Conservation (phyloP, 129 eudicot species). For the Chrysanthemum lavandulifolium region DNA sequence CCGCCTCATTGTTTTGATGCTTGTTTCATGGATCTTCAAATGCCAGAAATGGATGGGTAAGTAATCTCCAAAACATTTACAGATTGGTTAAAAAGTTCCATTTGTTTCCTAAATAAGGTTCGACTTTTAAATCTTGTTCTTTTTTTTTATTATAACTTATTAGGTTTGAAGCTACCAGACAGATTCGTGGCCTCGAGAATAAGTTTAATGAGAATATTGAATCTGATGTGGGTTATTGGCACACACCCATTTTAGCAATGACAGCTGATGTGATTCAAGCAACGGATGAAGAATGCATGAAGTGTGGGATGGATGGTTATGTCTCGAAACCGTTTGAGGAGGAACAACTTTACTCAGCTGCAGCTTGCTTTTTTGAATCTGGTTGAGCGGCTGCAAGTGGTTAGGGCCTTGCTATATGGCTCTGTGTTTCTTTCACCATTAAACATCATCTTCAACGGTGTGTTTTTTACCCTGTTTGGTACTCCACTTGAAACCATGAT, state of each 20-base stretch:
- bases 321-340: conserved; percentile 85
- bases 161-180: conserved; percentile 88
- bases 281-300: conserved; percentile 61
- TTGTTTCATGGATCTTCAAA: conserved; percentile 98
- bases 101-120: too few species aligned
- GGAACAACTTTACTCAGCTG: conserved; percentile 67
- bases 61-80: background rate
- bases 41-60: conserved; percentile 99
- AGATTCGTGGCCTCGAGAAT: conserved; percentile 51
- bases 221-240: conserved; percentile 55
- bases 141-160: background rate
- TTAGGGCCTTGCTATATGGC: conserved; percentile 11
- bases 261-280: conserved; percentile 95
- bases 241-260: conserved; percentile 91
- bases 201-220: conserved; percentile 34
- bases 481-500: background rate
- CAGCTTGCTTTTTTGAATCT: conserved; percentile 71
- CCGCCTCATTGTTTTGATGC: conserved; percentile 90
- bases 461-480: background rate
- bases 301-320: conserved; percentile 91
- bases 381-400: conserved; percentile 35
- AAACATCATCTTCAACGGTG: conserved; percentile 13
- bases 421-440: conserved; percentile 12
- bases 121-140: too few species aligned
- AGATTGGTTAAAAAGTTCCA: background rate